Evolutionary conservation across 2,329 filamentous ascomycete species (phyloP), one percentile per base, ranked within the genome.

Genomic region (Trichophyton rubrum): DNA sequence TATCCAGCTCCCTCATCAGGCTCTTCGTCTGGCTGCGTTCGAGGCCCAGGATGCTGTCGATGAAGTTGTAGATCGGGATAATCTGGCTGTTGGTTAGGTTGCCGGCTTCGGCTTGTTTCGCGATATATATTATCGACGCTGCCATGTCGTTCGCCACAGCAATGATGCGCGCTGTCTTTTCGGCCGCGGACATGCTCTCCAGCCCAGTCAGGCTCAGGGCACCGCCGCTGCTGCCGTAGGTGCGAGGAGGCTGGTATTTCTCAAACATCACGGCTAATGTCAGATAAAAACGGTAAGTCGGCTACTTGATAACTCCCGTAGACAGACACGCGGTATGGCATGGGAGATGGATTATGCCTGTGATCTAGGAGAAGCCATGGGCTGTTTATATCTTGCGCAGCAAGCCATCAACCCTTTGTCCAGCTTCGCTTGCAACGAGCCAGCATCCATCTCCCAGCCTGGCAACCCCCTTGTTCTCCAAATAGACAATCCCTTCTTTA

Each of bases 121-220:
- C 65, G 56, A 74, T 68, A 35, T 60, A 65, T 51, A 68, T 67
- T 20, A 74, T 68, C 2, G 66, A 66, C 0, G 65, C 64, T 17
- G 64, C 60, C 47, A 74, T 70, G 55, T 74, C 70, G 38, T 66
- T 60, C 17, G 70, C 68, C 56, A 74, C 64, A 9, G 68, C 65
- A 9, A 58, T 17, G 40, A 73, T 63, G 9, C 69, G 62, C 6
- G 62, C 45, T 4, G 62, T 60, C 61, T 72, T 72, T 8, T 62
- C 53, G 3, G 13, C 3, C 0, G 65, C 53, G 24, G 65, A 61
- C 57, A 68, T 63, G 7, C 24, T 51, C 30, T 66, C 63, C 2
- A 71, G 40, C 7, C 65, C 61, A 9, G 63, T 63, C 15, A 74
- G 65, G 58, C 66, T 67, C 22, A 68, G 61, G 13, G 65, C 63